A percentile compares a stretch with the other conserved stretches of the same genome.
Evolutionary conservation across 2,329 filamentous ascomycete genomes (phyloP).

Genomic region (Aspergillus viridinutans): DNA sequence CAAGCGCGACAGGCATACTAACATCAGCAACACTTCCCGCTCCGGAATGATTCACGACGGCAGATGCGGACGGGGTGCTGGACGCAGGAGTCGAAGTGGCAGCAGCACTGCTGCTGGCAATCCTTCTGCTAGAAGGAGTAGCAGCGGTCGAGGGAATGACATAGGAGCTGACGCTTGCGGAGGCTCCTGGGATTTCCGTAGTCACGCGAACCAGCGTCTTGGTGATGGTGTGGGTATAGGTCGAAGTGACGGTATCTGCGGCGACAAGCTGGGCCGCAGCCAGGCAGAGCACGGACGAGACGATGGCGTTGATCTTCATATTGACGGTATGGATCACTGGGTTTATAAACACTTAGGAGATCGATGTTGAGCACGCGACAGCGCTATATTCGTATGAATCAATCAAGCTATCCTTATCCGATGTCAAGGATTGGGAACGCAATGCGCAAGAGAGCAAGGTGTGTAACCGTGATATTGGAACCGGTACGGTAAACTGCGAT

Average conservation of each 20-base stretch:
- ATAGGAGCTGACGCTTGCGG: conserved; percentile 20
- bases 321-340: conserved; percentile 9
- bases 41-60: conserved; percentile 10
- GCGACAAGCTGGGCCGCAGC: conserved; percentile 29
- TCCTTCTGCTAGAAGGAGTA: conserved; percentile 11
- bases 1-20: conserved; percentile 28
- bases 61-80: conserved; percentile 19
- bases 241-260: conserved; percentile 24
- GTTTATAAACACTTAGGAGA: background rate
- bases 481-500: background rate
- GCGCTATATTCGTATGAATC: background rate
- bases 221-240: conserved; percentile 34
- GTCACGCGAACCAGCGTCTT: conserved; percentile 45
- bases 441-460: background rate
- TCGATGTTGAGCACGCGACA: background rate
- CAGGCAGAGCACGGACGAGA: conserved; percentile 33
- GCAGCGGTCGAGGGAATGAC: conserved; percentile 25
- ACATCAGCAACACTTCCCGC: conserved; percentile 17
- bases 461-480: background rate
- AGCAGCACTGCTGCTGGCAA: conserved; percentile 7
- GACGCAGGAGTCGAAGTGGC: conserved; percentile 14
- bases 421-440: background rate
- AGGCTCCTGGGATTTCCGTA: conserved; percentile 29
- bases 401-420: background rate
- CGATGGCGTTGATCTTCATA: conserved; percentile 35